Evolutionary conservation across 257 asterid species (phyloP), one percentile per base, ranked within the genome.

Genomic region (Ocimum tenuiflorum): DNA sequence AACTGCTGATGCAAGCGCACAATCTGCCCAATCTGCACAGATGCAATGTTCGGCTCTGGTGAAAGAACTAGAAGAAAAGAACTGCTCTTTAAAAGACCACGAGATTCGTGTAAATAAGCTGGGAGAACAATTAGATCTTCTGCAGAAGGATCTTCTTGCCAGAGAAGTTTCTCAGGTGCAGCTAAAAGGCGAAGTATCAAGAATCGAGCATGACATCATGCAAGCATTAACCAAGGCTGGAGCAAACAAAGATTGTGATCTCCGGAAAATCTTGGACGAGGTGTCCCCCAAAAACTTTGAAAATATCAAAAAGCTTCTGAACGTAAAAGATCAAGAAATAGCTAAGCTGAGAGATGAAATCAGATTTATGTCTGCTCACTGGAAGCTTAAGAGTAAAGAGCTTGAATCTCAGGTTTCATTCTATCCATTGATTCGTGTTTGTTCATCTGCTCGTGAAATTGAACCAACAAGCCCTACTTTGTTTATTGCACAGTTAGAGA

Each of bases 131-230:
- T 77, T 92, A 71, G 91, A 87, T 65, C 86, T 84, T 60, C 79
- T 92, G 14, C 96, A 82, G 77, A 89, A 86, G 70, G 96, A 88
- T 77, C 96, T 87, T 20, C 86, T 57, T 66, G 78, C 81, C 6
- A 69, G 97, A 73, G 97, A 89, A 75, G 78, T 69, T 77, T 89
- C 95, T 43, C 96, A 89, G 77, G 79, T 18, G 78, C 97, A 86
- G 50, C 81, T 92, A 53, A 92, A 86, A 77, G 95, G 82, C 46
- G 97, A 92, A 49, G 95, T 92, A 46, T 59, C 78, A 20, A 86
- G 97, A 78, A 72, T 89, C 3, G 99, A 92, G 83, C 83, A 82
- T 43, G 95, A 89, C 70, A 86, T 92, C 71, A 87, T 79, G 87
- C 80, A 84, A 60, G 87, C 97, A 67, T 63, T 92, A 47, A 78